Percentiles rank a stretch among this genome's conserved stretches.
Conservation (phyloP, 2,329 filamentous ascomycete genomes). For the Fusarium sulawesiense region DNA sequence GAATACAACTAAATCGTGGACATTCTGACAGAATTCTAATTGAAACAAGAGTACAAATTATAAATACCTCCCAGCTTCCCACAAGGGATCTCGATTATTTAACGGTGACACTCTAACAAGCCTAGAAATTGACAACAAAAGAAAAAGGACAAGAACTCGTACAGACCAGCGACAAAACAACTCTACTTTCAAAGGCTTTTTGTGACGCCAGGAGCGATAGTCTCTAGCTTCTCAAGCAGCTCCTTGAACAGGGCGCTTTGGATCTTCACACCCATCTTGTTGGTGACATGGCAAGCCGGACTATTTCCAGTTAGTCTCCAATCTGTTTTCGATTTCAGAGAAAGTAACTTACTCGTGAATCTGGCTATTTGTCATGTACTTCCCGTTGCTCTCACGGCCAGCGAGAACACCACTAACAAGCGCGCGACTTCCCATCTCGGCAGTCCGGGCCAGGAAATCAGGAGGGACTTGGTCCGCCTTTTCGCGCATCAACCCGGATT, state of each 20-base stretch:
- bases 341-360: constrained; percentile 37
- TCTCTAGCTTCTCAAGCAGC: constrained; percentile 50
- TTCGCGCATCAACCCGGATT: constrained; percentile 47
- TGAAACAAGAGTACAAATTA: too few species aligned
- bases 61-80: too few species aligned
- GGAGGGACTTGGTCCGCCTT: not conserved
- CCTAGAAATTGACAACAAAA: not conserved
- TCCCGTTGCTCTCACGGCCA: constrained; percentile 49
- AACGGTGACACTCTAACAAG: too few species aligned
- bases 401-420: constrained; percentile 48
- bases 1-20: too few species aligned
- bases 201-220: constrained; percentile 21
- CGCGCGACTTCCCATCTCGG: constrained; percentile 57
- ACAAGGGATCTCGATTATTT: too few species aligned
- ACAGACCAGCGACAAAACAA: rapidly evolving
- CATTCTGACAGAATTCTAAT: too few species aligned
- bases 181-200: not conserved
- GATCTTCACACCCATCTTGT: constrained; percentile 45
- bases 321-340: rapidly evolving
- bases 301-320: not conserved
- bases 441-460: constrained; percentile 54
- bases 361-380: constrained; percentile 51
- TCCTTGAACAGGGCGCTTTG: constrained; percentile 51
- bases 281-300: constrained; percentile 48
- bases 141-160: not conserved